phyloP scores from a whole-genome alignment of 2,329 filamentous ascomycete species.

The Fusarium transvaalense region DNA sequence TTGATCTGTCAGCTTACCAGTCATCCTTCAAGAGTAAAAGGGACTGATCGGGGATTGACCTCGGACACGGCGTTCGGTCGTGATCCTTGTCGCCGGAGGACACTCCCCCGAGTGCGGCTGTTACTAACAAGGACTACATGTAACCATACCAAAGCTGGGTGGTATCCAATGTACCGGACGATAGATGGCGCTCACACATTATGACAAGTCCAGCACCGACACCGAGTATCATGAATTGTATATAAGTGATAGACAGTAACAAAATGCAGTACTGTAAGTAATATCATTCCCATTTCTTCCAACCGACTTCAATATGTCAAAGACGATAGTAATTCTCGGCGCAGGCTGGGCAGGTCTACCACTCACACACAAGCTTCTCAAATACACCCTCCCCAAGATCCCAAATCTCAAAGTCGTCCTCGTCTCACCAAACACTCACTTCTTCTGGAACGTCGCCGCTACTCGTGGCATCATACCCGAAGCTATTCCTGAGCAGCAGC shows the following conservation, averaged over 20 bases:
- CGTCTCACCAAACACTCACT: slow-evolving; percentile 66
- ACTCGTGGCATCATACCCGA: slow-evolving; percentile 66
- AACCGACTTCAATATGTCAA: slow-evolving; percentile 53
- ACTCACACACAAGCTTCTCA: slow-evolving; percentile 64
- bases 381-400: slow-evolving; percentile 59
- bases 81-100: slow-evolving; percentile 32
- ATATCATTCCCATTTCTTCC: too few species aligned
- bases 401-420: slow-evolving; percentile 63
- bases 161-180: fast-evolving
- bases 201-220: slow-evolving; percentile 6
- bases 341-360: slow-evolving; percentile 65
- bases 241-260: background rate
- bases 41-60: slow-evolving; percentile 30
- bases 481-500: slow-evolving; percentile 59
- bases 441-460: slow-evolving; percentile 69
- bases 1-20: background rate
- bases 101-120: background rate
- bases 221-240: background rate
- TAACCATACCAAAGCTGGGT: fast-evolving
- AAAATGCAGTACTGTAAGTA: background rate
- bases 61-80: slow-evolving; percentile 51
- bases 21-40: background rate
- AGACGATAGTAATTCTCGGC: slow-evolving; percentile 66
- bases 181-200: background rate
- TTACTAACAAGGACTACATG: slow-evolving; percentile 28